Percentiles rank a stretch among this genome's conserved stretches.
Conservation (phyloP, 2,329 filamentous ascomycete genomes). For the Colletotrichum melonis region DNA sequence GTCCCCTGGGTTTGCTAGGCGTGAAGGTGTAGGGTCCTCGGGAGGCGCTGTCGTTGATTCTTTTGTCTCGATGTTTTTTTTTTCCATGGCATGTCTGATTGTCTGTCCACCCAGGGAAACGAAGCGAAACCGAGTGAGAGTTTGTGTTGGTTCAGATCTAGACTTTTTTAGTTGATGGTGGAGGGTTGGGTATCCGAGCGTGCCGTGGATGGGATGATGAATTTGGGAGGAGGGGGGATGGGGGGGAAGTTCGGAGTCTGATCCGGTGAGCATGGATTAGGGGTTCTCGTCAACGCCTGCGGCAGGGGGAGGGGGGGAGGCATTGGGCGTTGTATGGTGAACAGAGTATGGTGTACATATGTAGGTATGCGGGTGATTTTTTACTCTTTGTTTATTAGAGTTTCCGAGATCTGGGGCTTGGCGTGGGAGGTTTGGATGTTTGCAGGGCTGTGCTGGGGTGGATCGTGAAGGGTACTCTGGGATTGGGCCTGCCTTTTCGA, state of each 20-base stretch:
- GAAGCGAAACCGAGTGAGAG: neutral
- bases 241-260: neutral
- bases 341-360: too few species aligned
- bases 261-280: neutral
- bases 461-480: neutral
- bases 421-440: neutral
- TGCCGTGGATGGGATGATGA: neutral
- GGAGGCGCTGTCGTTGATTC: too few species aligned
- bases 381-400: neutral
- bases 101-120: neutral
- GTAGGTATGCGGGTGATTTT: neutral
- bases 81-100: neutral
- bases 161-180: neutral
- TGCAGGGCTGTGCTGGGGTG: neutral
- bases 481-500: neutral
- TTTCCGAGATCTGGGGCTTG: neutral
- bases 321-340: too few species aligned
- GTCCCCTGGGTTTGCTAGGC: neutral
- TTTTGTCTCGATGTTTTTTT: neutral
- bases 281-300: neutral
- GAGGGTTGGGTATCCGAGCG: neutral
- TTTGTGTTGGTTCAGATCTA: neutral
- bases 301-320: too few species aligned
- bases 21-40: neutral
- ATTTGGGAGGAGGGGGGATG: neutral